Base-by-base conservation (phyloP, 306 rosid species). In the Cicer chorassanicum region DNA sequence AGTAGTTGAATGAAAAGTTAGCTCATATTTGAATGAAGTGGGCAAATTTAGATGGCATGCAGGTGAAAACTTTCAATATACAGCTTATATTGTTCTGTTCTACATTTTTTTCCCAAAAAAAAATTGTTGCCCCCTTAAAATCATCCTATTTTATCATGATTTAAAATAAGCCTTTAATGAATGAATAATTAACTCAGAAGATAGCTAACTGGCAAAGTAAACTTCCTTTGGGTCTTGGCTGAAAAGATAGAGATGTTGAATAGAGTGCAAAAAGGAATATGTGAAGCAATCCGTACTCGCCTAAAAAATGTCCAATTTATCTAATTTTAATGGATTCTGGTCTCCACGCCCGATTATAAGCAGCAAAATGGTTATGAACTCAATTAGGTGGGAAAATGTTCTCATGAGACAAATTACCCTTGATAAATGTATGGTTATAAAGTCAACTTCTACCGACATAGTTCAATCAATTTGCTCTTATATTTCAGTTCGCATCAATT, bases 1-100 rank as follows among this genome's bases (percentile, higher is more conserved):
- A 72, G 62, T 19, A 76, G 53, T 59, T 55, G 24, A 54, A 61
- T 72, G 60, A 46, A 49, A 74, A 75, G 70, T 66, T 72, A 61
- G 19, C 18, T 73, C 40, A 68, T 34, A n/a, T 24, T 18, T 12
- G 12, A 14, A 54, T 63, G 61, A 39, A 74, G 73, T 46, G 46
- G 14, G 42, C 21, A 8, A 63, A 55, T 65, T 13, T 53, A 41
- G 75, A 67, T 54, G 74, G 55, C 24, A 69, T 21, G n/a, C 8
- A 10, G 53, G 14, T 46, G 67, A 38, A 77, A 77, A 70, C 51
- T 68, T 68, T 9, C 59, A 68, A 4, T 54, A 15, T 80, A 60
- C 68, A 76, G 64, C 42, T 67, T 49, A 63, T 60, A 8, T 54
- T 44, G 40, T 53, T 46, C 13, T 11, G 45, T 67, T 45, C 7